phyloP scores from a whole-genome alignment of 2,329 filamentous ascomycete genomes.

The Epichloe baconii region DNA sequence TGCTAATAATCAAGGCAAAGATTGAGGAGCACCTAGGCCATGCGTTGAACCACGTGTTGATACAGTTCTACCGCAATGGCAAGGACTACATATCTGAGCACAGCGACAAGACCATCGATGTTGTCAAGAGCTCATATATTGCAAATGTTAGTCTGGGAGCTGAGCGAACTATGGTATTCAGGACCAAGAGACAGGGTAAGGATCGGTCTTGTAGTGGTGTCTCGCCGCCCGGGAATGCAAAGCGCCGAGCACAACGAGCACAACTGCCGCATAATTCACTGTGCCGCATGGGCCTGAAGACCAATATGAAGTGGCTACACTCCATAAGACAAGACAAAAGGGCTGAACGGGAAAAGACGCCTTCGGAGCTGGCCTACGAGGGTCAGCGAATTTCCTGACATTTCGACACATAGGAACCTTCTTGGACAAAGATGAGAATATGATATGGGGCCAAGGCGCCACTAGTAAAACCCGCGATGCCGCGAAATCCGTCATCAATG shows the following conservation, averaged over 20 bases:
- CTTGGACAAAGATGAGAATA: constrained; percentile 45
- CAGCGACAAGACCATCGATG: constrained; percentile 92
- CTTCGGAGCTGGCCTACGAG: constrained; percentile 55
- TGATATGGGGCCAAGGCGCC: constrained; percentile 90
- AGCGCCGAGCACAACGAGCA: constrained; percentile 52
- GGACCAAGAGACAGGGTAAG: constrained; percentile 57
- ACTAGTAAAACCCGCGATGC: constrained; percentile 47
- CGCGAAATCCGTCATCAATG: constrained; percentile 56
- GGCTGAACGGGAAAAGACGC: constrained; percentile 48
- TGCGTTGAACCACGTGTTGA: constrained; percentile 76
- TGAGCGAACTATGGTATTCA: constrained; percentile 76
- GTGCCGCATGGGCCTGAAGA: constrained; percentile 65
- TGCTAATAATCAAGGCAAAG: constrained; percentile 51
- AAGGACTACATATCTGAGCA: constrained; percentile 92
- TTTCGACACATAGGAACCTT: constrained; percentile 86
- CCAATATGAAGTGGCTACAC: constrained; percentile 83
- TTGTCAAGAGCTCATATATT: constrained; percentile 66
- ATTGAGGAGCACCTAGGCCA: constrained; percentile 68
- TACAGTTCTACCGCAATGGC: constrained; percentile 84
- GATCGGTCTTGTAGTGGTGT: constrained; percentile 10
- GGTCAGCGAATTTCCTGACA: constrained; percentile 83
- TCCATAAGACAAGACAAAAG: constrained; percentile 85
- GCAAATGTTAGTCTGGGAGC: constrained; percentile 92
- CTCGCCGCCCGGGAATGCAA: constrained; percentile 12
- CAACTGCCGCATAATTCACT: constrained; percentile 79